Evolutionary conservation across 345 rosid species (phyloP), one percentile per base, ranked within the genome.

Genomic region (Garcia nutans): DNA sequence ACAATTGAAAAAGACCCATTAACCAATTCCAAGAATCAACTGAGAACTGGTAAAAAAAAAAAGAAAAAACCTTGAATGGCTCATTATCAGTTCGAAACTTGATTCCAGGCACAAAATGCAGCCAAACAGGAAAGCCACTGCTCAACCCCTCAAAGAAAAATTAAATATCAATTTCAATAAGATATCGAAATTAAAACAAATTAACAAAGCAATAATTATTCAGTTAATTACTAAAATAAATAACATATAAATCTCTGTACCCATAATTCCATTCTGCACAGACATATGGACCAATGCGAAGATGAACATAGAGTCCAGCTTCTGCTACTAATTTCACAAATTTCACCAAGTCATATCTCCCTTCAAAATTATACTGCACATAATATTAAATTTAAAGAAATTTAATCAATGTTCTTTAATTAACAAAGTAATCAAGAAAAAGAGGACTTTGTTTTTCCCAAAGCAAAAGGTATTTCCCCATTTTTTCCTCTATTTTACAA

Each of bases 191-290:
- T 55, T 19, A 31, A 28, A 45, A 31, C n/a, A 42, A 68, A 41
- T 54, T 8, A 3, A 54, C 1, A 2, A 47, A 64, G 31, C 22
- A 49, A 22, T 57, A 26, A 12, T 49, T 45, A 6, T 11, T 26
- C 17, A 57, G 70, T 54, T 47, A n/a, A 54, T 31, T 16, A 60
- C 15, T 24, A 37, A 12, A 47, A 16, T 7, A 52, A 72, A 59
- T 6, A 31, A 68, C 24, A 44, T 10, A 17, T 23, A 62, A 11
- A 47, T 58, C 3, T 37, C 7, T 13, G 50, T 83, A 95, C 99
- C 99, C 99, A 66, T 88, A 93, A 78, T 95, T 95, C 99, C 99
- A 95, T 69, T 95, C 99, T 0, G 99, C 99, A 65, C 99, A 95
- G 19, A 86, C 98, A 54, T 95, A 95, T 15, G 99, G 99, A 72